These are phyloP conservation scores for Moesziomyces sp. DNA, from an alignment of 1,284 basidiomycete species.

Conservation along the genomic window DNA sequence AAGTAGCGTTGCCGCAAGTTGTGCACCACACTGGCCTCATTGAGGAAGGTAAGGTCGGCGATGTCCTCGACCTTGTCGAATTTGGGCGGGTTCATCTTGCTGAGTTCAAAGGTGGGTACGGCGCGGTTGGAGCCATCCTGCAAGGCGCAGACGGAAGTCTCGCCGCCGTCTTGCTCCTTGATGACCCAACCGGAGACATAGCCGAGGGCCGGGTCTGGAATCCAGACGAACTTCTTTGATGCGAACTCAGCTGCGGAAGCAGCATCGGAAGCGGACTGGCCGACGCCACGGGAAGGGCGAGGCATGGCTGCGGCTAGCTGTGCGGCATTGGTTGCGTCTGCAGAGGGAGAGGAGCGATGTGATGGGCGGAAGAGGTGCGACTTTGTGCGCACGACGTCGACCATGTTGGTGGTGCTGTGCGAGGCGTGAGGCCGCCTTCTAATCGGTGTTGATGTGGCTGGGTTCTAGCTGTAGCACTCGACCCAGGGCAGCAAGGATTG, in stretches of 20 bases:
- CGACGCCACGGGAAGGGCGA: conserved; percentile 34
- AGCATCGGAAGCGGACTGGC: conserved; percentile 59
- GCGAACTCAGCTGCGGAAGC: conserved; percentile 85
- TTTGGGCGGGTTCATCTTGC: conserved; percentile 85
- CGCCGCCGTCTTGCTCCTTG: conserved; percentile 77
- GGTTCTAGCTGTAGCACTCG: background rate
- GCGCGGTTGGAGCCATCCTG: conserved; percentile 72
- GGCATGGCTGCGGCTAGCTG: conserved; percentile 50
- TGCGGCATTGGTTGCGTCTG: conserved; percentile 41
- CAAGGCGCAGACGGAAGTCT: conserved; percentile 73
- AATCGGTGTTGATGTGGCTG: background rate
- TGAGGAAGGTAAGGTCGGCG: conserved; percentile 95
- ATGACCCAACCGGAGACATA: conserved; percentile 91
- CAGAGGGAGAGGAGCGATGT: conserved; percentile 41
- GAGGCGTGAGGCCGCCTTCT: background rate
- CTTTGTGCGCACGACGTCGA: conserved; percentile 53
- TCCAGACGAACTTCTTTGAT: conserved; percentile 97
- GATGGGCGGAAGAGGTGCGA: conserved; percentile 44
- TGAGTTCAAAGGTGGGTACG: conserved; percentile 60
- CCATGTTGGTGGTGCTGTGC: conserved; percentile 25
- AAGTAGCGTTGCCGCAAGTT: conserved; percentile 92
- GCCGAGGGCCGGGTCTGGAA: conserved; percentile 86
- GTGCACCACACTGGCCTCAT: conserved; percentile 98
- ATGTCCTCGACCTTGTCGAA: conserved; percentile 98
- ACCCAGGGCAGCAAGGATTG: too few relatives aligned